Conservation (phyloP, 495 filamentous ascomycete genomes). For the Clavariopsis aquatica region DNA sequence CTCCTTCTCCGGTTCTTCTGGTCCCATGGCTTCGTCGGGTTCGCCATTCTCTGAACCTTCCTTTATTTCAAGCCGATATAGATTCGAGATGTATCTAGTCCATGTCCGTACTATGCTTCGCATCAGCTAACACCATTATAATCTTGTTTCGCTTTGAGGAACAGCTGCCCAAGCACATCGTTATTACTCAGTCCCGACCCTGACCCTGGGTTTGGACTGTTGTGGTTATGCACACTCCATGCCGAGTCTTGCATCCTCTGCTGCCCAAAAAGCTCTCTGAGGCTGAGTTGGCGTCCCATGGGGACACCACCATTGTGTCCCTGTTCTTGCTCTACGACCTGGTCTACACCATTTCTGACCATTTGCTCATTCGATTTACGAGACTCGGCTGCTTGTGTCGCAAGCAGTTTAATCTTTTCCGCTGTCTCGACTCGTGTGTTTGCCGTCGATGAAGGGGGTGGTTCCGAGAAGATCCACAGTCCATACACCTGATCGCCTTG, state of each 20-base stretch:
- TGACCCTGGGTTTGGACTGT: constrained; percentile 41
- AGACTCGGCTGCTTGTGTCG: constrained; percentile 52
- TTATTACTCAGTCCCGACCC: not conserved
- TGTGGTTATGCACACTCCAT: constrained; percentile 52
- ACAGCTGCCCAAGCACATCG: constrained; percentile 28
- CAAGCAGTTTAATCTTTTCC: constrained; percentile 57
- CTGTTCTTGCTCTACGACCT: constrained; percentile 43
- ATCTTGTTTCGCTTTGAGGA: constrained; percentile 33
- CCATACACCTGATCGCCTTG: constrained; percentile 52
- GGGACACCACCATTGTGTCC: constrained; percentile 49
- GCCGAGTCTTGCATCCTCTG: constrained; percentile 56
- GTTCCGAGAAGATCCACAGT: constrained; percentile 66
- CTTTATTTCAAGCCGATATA: not conserved
- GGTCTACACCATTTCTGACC: constrained; percentile 5
- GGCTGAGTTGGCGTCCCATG: constrained; percentile 57
- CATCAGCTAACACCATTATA: constrained; percentile 31
- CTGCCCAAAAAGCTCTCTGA: constrained; percentile 59
- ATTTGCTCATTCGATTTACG: constrained; percentile 48
- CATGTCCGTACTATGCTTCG: not conserved
- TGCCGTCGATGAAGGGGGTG: constrained; percentile 55
- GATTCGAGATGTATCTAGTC: not conserved
- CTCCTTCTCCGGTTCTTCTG: too few relatives aligned
- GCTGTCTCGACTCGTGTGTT: constrained; percentile 55
- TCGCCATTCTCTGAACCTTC: not conserved
- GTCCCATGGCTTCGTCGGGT: not conserved